Base-by-base conservation (phyloP, 2,329 filamentous ascomycete species). In the Myriangium duriaei region DNA sequence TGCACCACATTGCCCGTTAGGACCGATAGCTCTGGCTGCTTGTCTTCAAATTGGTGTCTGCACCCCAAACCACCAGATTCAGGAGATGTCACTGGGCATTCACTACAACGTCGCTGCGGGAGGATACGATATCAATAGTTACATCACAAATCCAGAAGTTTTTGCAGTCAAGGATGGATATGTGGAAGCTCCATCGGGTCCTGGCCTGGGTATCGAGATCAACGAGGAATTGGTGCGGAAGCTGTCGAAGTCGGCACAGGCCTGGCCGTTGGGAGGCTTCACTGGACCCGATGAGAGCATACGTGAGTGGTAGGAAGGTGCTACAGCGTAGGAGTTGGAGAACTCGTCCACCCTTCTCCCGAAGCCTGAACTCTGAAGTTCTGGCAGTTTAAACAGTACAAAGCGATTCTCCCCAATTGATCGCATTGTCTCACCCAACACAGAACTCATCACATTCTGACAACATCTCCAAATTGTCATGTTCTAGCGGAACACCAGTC, bases 81-180 rank as follows among this genome's bases (percentile, higher is more conserved):
- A 82, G 51, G 80, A 85, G 54, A 84, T 85, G 81, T 79, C 76
- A 33, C 49, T 84, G 17, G 81, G 81, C 0, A 86, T 86, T 46
- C 81, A 86, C 52, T 86, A 86, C 51, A 86, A 86, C 46, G 55
- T 57, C 4, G 66, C 69, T 45, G 69, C 67, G 0, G 75, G 71
- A 1, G 66, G 72, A 3, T 65, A 74, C 47, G 78, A 82, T 50
- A 61, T 81, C 11, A 39, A 45, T 37, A 50, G 43, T 37, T 51
- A 50, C 26, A 40, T 50, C 6, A 43, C 33, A n/a, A 46, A 51
- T 16, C 39, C 47, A 1, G 46, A 48, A 24, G 45, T 47, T 1
- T 49, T 51, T 30, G 29, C 42, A n/a, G 48, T 51, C 11, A 43
- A 36, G n/a, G 44, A 50, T 5, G 49, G 49, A 2, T 45, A 42